phyloP scores from a whole-genome alignment of 2,329 filamentous ascomycete genomes.

The Polytolypa hystricis region DNA sequence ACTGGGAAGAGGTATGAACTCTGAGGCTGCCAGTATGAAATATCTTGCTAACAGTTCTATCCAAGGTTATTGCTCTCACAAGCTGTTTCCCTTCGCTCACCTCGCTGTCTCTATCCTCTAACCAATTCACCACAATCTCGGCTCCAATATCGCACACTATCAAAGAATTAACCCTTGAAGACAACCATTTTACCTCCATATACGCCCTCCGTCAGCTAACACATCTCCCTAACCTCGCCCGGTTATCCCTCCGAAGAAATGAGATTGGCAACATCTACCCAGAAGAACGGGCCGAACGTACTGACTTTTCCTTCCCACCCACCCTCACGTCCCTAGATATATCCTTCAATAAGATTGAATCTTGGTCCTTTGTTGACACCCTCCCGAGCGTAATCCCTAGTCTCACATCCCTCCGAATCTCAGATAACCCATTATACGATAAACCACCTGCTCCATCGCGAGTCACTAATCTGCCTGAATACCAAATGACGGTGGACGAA shows the following conservation, averaged over 20 bases:
- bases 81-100: conserved; percentile 25
- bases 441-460: conserved; percentile 24
- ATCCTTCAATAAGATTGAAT: conserved; percentile 57
- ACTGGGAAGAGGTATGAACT: conserved; percentile 52
- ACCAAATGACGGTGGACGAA: conserved; percentile 52
- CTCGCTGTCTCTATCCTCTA: conserved; percentile 25
- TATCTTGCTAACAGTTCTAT: too few species aligned
- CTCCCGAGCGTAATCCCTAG: conserved; percentile 60
- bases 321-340: conserved; percentile 57
- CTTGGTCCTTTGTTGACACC: conserved; percentile 64
- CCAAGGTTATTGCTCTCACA: conserved; percentile 25
- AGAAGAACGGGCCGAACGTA: conserved; percentile 21
- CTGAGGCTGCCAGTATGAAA: not conserved
- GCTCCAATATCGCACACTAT: conserved; percentile 25
- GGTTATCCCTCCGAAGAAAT: conserved; percentile 62
- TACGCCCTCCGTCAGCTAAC: conserved; percentile 37
- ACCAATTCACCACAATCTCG: conserved; percentile 24
- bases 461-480: conserved; percentile 31
- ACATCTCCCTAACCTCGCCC: conserved; percentile 40
- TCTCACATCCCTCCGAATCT: conserved; percentile 62
- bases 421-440: conserved; percentile 76
- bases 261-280: conserved; percentile 42
- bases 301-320: conserved; percentile 40
- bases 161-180: conserved; percentile 38
- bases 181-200: conserved; percentile 32